phyloP scores from a whole-genome alignment of 2,329 filamentous ascomycete species.

The Aureobasidium musti region DNA sequence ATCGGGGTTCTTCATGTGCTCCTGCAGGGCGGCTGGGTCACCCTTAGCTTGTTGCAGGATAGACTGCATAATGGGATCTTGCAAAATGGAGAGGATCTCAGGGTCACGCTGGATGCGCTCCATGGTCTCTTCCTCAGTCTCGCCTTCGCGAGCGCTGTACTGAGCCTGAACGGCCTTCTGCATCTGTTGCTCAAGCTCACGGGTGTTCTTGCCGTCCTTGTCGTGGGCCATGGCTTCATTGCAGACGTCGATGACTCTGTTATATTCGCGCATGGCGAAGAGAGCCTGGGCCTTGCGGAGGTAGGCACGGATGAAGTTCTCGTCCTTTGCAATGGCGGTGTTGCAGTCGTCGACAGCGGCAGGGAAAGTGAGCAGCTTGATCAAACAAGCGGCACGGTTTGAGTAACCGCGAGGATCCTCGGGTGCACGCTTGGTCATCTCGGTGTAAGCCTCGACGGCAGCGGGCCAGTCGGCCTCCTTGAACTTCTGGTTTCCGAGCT shows the following conservation, averaged over 20 bases:
- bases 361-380: constrained; percentile 96
- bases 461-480: constrained; percentile 95
- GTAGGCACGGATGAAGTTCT: constrained; percentile 92
- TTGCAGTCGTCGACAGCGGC: constrained; percentile 92
- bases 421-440: constrained; percentile 96
- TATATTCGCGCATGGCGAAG: constrained; percentile 98
- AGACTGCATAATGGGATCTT: constrained; percentile 94
- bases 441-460: constrained; percentile 88
- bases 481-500: constrained; percentile 95
- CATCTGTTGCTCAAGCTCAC: constrained; percentile 92
- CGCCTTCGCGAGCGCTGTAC: constrained; percentile 86
- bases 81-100: constrained; percentile 51
- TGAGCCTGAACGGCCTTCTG: constrained; percentile 90
- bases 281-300: constrained; percentile 94
- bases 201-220: constrained; percentile 73
- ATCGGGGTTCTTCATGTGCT: constrained; percentile 93
- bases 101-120: constrained; percentile 88
- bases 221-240: constrained; percentile 78
- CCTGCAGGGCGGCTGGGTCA: constrained; percentile 86
- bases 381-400: constrained; percentile 94
- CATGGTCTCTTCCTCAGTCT: constrained; percentile 88
- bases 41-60: constrained; percentile 96
- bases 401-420: constrained; percentile 92
- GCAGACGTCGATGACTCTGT: constrained; percentile 87
- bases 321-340: constrained; percentile 84